Evolutionary conservation across 23 red algal genomes (phyloP).

Genomic region (Gracilaria vermiculophylla): DNA sequence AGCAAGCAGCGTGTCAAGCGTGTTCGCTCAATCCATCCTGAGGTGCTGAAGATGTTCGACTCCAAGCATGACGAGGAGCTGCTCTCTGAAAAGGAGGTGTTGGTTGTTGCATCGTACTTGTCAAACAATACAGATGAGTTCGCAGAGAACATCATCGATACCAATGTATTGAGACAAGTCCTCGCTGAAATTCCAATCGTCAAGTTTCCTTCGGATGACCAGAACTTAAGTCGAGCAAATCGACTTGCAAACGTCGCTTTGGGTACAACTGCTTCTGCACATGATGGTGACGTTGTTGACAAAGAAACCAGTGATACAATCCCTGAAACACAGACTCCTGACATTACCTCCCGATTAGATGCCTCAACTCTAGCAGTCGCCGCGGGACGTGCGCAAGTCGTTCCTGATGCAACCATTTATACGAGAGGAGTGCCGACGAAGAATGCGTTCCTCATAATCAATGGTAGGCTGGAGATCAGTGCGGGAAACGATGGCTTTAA

Average conservation of each 20-base stretch:
- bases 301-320: neutral
- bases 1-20: slow-evolving; percentile 65
- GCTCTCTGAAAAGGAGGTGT: slow-evolving; percentile 70
- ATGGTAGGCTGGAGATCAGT: slow-evolving; percentile 75
- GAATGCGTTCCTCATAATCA: slow-evolving; percentile 87
- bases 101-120: slow-evolving; percentile 73
- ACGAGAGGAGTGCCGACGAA: slow-evolving; percentile 81
- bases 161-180: slow-evolving; percentile 47
- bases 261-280: neutral
- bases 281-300: neutral
- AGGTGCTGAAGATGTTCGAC: slow-evolving; percentile 84
- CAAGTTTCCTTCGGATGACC: slow-evolving; percentile 42
- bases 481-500: slow-evolving; percentile 74
- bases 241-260: neutral
- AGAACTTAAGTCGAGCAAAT: neutral
- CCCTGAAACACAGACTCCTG: neutral
- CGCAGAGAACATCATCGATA: slow-evolving; percentile 22
- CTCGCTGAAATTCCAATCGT: slow-evolving; percentile 58
- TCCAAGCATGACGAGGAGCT: slow-evolving; percentile 49
- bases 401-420: slow-evolving; percentile 64
- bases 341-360: slow-evolving; percentile 8
- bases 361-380: neutral
- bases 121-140: slow-evolving; percentile 72
- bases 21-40: slow-evolving; percentile 74
- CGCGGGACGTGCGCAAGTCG: neutral